Base-by-base conservation (phyloP, 352 stramenopile species). In the Pythium periplocum region DNA sequence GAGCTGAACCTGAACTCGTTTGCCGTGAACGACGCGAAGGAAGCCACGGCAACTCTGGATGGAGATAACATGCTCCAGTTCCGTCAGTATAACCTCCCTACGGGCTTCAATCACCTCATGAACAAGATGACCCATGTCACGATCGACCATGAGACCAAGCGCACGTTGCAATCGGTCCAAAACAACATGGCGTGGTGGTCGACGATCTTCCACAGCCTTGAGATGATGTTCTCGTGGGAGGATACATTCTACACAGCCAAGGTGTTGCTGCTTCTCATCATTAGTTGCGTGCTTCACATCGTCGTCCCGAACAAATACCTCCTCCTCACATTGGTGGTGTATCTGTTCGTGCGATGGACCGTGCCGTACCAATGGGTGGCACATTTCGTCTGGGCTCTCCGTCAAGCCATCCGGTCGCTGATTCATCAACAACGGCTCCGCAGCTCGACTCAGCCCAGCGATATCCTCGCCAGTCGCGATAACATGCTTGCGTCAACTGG, bases 131-230 rank as follows among this genome's bases (percentile, higher is more conserved):
- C 83, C 2, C 80, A 91, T 53, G 80, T 93, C 32, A 93, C 78
- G 30, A 87, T 90, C 34, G 80, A 93, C 51, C 64, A 83, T 33
- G 83, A 93, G 55, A 93, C 83, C 31, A 88, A 90, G 61, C 73
- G 75, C 37, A 89, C 83, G 54, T 61, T 93, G 50, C 83, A 93
- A 67, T 88, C 78, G 0, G 78, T 93, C 51, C 83, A 93, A 59
- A 93, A 93, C 67, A 91, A 90, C 64, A 93, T 93, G 83, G 75
- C 83, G 48, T 93, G 83, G 83, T 91, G 80, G 81, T 91, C 80
- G 38, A 77, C 72, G 50, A 78, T 90, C 52, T 87, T 93, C 55
- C 84, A 85, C 63, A 84, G 61, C 45, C 68, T 93, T 65, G 83
- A 93, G 67, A 77, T 93, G 52, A 89, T 93, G 78, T 90, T 93